Percentiles rank a stretch among this genome's conserved stretches.
Conservation (phyloP, 208 protist genomes). For the Strigomonas galati region DNA sequence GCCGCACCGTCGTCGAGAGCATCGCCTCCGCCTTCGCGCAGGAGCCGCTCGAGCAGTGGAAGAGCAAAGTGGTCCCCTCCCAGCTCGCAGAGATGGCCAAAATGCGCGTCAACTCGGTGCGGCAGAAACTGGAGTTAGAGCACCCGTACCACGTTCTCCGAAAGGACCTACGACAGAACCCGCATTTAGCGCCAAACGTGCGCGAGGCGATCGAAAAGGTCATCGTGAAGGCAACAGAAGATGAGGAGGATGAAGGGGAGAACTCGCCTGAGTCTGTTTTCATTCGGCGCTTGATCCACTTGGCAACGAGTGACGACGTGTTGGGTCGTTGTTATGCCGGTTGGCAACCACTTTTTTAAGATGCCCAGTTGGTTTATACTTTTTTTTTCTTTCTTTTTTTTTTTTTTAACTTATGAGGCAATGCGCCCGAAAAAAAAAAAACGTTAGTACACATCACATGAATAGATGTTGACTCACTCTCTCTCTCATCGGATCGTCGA, state of each 20-base stretch:
- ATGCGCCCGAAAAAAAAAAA: constrained; percentile 18
- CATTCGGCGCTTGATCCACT: constrained; percentile 79
- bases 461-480: too few species aligned
- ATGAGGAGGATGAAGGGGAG: neutral
- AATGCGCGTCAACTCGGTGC: constrained; percentile 21
- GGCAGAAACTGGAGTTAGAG: constrained; percentile 32
- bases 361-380: neutral
- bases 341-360: constrained; percentile 39
- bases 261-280: neutral
- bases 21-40: constrained; percentile 89
- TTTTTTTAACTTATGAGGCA: neutral
- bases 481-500: too few species aligned
- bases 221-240: neutral
- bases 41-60: constrained; percentile 84
- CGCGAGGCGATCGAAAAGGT: neutral
- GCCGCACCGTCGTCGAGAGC: constrained; percentile 62
- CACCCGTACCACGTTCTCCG: constrained; percentile 21
- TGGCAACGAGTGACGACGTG: constrained; percentile 84
- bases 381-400: constrained; percentile 13
- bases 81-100: neutral
- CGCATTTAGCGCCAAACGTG: neutral
- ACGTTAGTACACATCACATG: neutral
- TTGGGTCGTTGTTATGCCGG: constrained; percentile 59
- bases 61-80: neutral
- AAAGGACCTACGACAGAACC: neutral